Base-by-base conservation (phyloP, 192 early-diverging fungal genomes). In the Backusella westeae region DNA sequence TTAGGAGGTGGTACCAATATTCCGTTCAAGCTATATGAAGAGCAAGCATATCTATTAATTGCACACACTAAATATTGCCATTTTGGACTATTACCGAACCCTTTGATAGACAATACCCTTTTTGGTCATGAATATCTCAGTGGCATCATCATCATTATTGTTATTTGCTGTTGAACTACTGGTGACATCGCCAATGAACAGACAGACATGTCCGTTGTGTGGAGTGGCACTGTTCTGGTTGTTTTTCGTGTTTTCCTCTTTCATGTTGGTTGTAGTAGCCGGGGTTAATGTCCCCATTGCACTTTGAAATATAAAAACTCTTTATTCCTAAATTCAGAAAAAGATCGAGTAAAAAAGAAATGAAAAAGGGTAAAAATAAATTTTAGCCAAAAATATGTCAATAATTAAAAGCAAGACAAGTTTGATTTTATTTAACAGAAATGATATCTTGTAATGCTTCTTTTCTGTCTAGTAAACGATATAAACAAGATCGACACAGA, bases 21-120 rank as follows among this genome's bases (percentile, higher is more conserved):
- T 23, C 72, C 72, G 21, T 74, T 74, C n/a, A 74, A 36, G 10
- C 72, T 74, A 74, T 23, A 15, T 38, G 9, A 39, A 59, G 17
- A 12, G 53, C 26, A 26, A 26, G 23, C 26, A 59, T 59, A 59
- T 59, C 23, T 26, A 23, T 59, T 59, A 59, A 59, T 59, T 9
- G 26, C 53, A 59, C 53, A 59, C 53, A 59, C 56, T 63, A 63
- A 63, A 32, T 63, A 63, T 63, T 63, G 12, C 56, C 56, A 26
- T 63, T 63, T 63, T 63, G 56, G 56, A 14, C 12, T 26, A 63
- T 63, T 63, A 63, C 56, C 56, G 56, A 29, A 63, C 56, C 56
- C 56, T 63, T 63, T 63, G 56, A 63, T 63, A 63, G 9, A 29
- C 23, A 63, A 63, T 63, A 63, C 56, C 56, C 23, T 63, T 63